A percentile compares a stretch with the other conserved stretches of the same genome.
phyloP scores from a whole-genome alignment of 2,329 filamentous ascomycete genomes.

The Phialophora chinensis region DNA sequence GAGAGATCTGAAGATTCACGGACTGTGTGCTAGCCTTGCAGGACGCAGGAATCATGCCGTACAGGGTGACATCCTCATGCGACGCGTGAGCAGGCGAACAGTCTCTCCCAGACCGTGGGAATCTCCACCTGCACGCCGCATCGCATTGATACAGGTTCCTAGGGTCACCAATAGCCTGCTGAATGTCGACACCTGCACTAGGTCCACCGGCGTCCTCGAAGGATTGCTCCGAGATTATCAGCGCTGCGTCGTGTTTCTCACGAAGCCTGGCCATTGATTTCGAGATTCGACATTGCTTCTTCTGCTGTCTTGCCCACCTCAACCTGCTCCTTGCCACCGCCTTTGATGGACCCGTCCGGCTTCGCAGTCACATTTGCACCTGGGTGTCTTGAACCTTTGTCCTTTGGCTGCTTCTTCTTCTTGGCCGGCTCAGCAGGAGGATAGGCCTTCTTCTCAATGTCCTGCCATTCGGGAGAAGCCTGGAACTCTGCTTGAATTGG shows the following conservation, averaged over 20 bases:
- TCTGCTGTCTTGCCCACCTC: slow-evolving; percentile 36
- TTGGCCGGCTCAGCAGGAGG: slow-evolving; percentile 68
- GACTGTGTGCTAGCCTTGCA: not conserved
- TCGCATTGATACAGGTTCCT: not conserved
- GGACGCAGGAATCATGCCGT: not conserved
- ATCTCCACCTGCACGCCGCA: not conserved
- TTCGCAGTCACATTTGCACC: slow-evolving; percentile 41
- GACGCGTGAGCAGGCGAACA: not conserved
- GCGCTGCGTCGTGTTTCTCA: not conserved
- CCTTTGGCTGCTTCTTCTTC: slow-evolving; percentile 75
- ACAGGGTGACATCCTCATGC: slow-evolving; percentile 5
- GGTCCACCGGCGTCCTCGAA: not conserved
- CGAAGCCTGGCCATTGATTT: slow-evolving; percentile 31
- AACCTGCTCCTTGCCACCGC: slow-evolving; percentile 34
- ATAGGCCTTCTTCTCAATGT: slow-evolving; percentile 78
- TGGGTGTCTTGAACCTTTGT: slow-evolving; percentile 72
- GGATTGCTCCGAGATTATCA: slow-evolving; percentile 1
- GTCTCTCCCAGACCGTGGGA: not conserved
- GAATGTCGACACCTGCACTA: not conserved
- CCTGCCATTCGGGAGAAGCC: slow-evolving; percentile 78
- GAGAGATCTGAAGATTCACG: not conserved
- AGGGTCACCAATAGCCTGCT: not conserved
- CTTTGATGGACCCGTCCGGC: slow-evolving; percentile 36
- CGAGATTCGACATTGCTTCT: slow-evolving; percentile 38
- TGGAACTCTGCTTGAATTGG: slow-evolving; percentile 79